A percentile compares a stretch with the other conserved stretches of the same genome.
Evolutionary conservation across 148 eudicot genomes (phyloP).

Genomic region (Diospyros kaki): DNA sequence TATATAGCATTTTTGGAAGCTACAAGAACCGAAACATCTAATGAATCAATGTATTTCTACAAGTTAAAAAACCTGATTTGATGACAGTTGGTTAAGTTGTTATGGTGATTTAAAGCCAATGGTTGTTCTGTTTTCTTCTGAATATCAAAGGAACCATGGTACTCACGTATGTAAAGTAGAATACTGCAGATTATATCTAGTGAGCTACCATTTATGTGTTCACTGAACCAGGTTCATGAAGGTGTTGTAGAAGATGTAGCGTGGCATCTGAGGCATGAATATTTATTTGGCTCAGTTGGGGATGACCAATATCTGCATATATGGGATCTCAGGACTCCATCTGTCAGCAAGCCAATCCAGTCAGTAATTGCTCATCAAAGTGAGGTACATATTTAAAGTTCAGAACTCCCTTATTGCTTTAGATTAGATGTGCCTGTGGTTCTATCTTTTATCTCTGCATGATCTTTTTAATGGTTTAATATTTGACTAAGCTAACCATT

Average conservation of each 20-base stretch:
- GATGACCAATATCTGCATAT: conserved; percentile 61
- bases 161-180: neutral
- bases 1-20: neutral
- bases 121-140: neutral
- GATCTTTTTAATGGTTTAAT: neutral
- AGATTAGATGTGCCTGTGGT: neutral
- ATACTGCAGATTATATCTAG: neutral
- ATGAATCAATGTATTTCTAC: neutral
- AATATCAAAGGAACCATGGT: neutral
- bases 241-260: conserved; percentile 79
- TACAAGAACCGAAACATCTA: neutral
- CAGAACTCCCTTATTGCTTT: neutral
- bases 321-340: conserved; percentile 82
- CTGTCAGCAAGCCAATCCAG: conserved; percentile 70
- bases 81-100: neutral
- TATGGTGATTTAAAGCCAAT: neutral
- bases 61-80: neutral
- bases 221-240: conserved; percentile 51
- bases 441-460: neutral
- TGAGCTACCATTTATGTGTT: neutral
- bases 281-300: conserved; percentile 72
- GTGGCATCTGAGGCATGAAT: conserved; percentile 72
- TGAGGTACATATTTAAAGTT: conserved; percentile 43
- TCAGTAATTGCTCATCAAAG: conserved; percentile 84
- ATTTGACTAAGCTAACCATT: neutral